Evolutionary conservation across 2,329 filamentous ascomycete genomes (phyloP), one percentile per base, ranked within the genome.

Genomic region (Penicillium sp.): DNA sequence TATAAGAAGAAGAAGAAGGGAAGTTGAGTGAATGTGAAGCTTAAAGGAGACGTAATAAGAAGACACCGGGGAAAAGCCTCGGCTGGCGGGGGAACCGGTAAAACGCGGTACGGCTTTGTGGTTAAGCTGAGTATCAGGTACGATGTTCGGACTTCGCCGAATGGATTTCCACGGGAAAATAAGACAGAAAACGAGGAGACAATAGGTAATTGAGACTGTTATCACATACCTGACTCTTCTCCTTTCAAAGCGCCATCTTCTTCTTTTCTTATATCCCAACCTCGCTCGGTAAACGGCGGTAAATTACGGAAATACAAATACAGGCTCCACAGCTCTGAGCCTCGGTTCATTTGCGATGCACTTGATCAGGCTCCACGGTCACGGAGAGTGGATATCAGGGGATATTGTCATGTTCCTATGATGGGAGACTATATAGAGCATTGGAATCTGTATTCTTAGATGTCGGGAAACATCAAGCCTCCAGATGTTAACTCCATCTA

Each of bases 21-120:
- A 34, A 38, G 26, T 45, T 27, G 47, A 53, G 46, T 59, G 55
- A 51, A 42, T 30, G 51, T 51, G 36, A 49, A 62, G 47, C 53
- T 44, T 38, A 52, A 43, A 55, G 41, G 52, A 19, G 48, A 49
- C 16, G 16, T 39, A 46, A 54, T 58, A 60, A 53, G 38, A 29
- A 46, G 29, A 58, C 43, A 43, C 13, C n/a, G 35, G 32, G 32
- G 32, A 2, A 47, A 49, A 60, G 61, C 62, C 62, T 63, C 61
- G 62, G 62, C 53, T 64, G 59, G 51, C 51, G 48, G 55, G 56
- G 48, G 53, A 44, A 41, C 56, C 55, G 43, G 57, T 41, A 49
- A 58, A 41, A 45, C 41, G 47, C 39, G 36, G 56, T 52, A 57
- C 52, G 48, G 27, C 13, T 19, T n/a, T n/a, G n/a, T n/a, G 8